Conservation (phyloP, 31 red algal species). For the Porphyra umbilicalis region DNA sequence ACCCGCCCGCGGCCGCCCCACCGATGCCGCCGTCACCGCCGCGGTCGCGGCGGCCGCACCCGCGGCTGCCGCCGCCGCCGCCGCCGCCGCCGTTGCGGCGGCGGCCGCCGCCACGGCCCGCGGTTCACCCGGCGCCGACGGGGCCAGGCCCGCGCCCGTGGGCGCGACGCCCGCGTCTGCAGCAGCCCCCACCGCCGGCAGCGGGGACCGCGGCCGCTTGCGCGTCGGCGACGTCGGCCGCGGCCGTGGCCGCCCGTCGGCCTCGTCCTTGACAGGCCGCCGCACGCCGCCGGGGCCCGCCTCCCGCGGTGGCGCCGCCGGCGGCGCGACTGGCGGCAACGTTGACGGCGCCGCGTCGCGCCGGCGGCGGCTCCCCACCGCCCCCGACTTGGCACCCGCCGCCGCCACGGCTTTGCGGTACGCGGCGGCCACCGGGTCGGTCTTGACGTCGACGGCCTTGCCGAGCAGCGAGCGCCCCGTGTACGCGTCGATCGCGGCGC, state of each 20-base stretch:
- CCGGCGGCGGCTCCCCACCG: no score
- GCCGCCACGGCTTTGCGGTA: background rate
- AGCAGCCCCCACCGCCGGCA: background rate
- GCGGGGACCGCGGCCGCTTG: background rate
- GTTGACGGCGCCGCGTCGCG: no score
- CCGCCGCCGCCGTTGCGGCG: background rate
- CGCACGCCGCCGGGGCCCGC: background rate
- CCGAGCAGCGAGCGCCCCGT: background rate
- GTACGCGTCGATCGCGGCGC: background rate
- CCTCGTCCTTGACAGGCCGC: background rate
- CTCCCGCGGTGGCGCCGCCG: no score
- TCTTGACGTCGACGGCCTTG: background rate
- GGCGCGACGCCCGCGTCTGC: background rate
- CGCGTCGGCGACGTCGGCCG: background rate
- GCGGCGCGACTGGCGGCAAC: no score
- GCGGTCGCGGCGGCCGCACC: background rate
- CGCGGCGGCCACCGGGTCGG: background rate
- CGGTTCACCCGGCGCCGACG: background rate
- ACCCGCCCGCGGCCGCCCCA: background rate
- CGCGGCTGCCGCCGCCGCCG: background rate
- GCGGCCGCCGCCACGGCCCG: background rate
- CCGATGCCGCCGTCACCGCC: background rate
- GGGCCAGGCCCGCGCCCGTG: background rate
- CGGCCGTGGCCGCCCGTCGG: no score
- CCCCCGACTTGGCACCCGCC: no score